These are phyloP conservation scores for Clarireedia hainanense DNA, from an alignment of 2,329 filamentous ascomycete genomes.

Conservation along the genomic window DNA sequence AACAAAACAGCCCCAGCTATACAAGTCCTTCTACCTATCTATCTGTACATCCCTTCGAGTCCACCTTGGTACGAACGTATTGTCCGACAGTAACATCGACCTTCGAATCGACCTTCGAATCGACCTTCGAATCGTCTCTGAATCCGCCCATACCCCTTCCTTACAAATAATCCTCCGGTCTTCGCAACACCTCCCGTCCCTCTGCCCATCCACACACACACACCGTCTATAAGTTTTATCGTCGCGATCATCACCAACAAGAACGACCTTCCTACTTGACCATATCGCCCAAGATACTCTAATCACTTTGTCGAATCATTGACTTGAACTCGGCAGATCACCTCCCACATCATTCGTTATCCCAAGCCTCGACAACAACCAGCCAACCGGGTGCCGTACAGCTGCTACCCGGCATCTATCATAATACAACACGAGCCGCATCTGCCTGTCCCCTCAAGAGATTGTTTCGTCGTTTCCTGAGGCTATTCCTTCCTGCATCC, in stretches of 20 bases:
- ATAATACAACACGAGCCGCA: slow-evolving; percentile 5
- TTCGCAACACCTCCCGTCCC: background rate
- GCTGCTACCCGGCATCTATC: background rate
- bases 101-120: too few species aligned
- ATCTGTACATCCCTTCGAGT: background rate
- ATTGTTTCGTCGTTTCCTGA: background rate
- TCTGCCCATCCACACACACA: background rate
- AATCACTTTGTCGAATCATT: background rate
- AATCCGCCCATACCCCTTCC: too few species aligned
- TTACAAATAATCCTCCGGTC: too few species aligned
- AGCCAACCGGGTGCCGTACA: slow-evolving; percentile 5
- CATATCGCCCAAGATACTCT: background rate
- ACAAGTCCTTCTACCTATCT: background rate
- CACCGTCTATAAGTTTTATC: background rate
- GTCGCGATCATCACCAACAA: background rate
- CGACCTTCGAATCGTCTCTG: too few species aligned
- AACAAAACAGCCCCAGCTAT: too few species aligned
- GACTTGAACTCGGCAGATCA: background rate
- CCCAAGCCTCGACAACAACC: slow-evolving; percentile 4
- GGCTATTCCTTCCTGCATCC: background rate
- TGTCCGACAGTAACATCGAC: too few species aligned
- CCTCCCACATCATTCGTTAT: slow-evolving; percentile 1
- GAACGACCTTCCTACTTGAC: background rate
- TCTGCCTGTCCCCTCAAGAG: background rate
- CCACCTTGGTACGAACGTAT: too few species aligned